Evolutionary conservation across 345 rosid species (phyloP).

Genomic region (Erodium maritimum): DNA sequence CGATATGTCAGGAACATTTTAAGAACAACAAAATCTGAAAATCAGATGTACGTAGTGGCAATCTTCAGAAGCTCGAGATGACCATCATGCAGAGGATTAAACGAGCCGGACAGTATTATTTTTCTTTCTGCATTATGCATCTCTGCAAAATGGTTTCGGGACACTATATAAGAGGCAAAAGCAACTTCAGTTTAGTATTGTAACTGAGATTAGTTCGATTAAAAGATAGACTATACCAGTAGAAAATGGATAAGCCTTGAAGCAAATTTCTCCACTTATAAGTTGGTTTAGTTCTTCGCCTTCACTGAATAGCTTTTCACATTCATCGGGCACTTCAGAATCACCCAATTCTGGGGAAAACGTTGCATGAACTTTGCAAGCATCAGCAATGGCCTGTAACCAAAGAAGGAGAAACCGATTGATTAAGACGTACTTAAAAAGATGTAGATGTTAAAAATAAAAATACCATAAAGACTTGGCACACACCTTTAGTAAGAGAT

Average conservation of each 20-base stretch:
- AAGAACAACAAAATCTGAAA: not conserved
- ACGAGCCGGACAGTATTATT: constrained; percentile 80
- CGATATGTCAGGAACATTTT: not conserved
- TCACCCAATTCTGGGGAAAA: constrained; percentile 42
- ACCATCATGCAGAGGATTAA: constrained; percentile 89
- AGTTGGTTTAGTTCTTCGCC: constrained; percentile 74
- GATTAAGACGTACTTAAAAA: constrained; percentile 1
- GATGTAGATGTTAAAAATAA: not conserved
- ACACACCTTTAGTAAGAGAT: constrained; percentile 54
- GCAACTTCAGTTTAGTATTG: not conserved
- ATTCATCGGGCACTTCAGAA: constrained; percentile 43
- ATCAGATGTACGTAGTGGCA: constrained; percentile 51
- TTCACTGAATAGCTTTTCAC: constrained; percentile 44
- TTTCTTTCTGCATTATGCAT: constrained; percentile 45
- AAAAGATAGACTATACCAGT: constrained; percentile 36
- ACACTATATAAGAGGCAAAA: constrained; percentile 10
- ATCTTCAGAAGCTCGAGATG: constrained; percentile 85
- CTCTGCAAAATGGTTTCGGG: constrained; percentile 27
- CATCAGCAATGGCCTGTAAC: constrained; percentile 69
- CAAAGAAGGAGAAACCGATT: constrained; percentile 9
- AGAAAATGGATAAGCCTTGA: constrained; percentile 63
- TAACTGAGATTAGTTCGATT: constrained; percentile 2
- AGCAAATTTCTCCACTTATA: constrained; percentile 52
- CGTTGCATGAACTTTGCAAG: constrained; percentile 49
- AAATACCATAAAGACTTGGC: not conserved